These are phyloP conservation scores for Hemileccinum rubropunctum DNA, from an alignment of 768 basidiomycete genomes.

Conservation along the genomic window DNA sequence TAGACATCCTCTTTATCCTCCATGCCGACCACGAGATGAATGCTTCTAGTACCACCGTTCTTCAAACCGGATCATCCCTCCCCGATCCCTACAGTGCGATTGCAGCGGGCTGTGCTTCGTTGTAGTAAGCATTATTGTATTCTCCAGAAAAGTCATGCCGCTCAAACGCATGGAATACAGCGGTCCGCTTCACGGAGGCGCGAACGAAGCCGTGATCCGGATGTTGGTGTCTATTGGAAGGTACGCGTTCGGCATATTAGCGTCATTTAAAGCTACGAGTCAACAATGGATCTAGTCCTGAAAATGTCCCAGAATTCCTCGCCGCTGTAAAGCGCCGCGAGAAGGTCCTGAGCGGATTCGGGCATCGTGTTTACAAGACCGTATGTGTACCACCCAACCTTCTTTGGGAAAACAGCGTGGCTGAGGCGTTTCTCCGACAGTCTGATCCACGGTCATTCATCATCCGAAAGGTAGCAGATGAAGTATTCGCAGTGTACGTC, in stretches of 20 bases:
- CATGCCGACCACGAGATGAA: slow-evolving; percentile 93
- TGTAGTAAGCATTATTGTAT: slow-evolving; percentile 60
- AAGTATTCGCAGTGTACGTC: slow-evolving; percentile 83
- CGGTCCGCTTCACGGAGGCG: slow-evolving; percentile 57
- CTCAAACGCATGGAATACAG: slow-evolving; percentile 6
- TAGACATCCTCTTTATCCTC: slow-evolving; percentile 84
- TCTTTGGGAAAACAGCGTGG: neutral
- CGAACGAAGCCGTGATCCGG: slow-evolving; percentile 91
- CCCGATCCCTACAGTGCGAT: slow-evolving; percentile 90
- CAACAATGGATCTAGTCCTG: slow-evolving; percentile 46
- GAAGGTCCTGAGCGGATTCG: slow-evolving; percentile 87
- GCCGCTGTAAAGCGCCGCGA: slow-evolving; percentile 87
- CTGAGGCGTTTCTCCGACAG: slow-evolving; percentile 33
- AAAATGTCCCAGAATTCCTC: slow-evolving; percentile 82
- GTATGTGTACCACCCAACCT: slow-evolving; percentile 32
- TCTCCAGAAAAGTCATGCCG: neutral
- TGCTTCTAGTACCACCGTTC: slow-evolving; percentile 78
- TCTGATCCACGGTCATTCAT: slow-evolving; percentile 91
- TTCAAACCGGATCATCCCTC: slow-evolving; percentile 85
- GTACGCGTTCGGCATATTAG: slow-evolving; percentile 36
- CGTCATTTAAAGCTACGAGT: neutral
- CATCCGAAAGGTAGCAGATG: slow-evolving; percentile 85
- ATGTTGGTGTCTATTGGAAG: slow-evolving; percentile 89
- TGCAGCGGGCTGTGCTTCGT: slow-evolving; percentile 83
- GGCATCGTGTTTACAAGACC: slow-evolving; percentile 82